Conservation (phyloP, 768 basidiomycete genomes). For the Trametes gibbosa region DNA sequence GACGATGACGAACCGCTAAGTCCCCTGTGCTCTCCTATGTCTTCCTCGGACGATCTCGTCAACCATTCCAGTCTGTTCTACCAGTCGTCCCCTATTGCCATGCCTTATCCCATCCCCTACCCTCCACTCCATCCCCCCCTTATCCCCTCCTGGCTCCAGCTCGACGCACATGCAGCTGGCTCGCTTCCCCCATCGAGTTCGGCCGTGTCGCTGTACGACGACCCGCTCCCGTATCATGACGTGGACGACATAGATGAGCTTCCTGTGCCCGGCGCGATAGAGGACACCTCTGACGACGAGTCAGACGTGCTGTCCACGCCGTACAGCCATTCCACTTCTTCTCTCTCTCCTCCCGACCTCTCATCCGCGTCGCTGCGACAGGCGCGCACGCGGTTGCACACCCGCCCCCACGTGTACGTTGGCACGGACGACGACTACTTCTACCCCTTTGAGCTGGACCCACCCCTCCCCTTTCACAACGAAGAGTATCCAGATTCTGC, state of each 20-base stretch:
- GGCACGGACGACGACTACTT: conserved; percentile 58
- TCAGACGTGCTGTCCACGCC: conserved; percentile 69
- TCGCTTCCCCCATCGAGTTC: conserved; percentile 34
- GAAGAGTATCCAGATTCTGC: conserved; percentile 44
- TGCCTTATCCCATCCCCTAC: conserved; percentile 64
- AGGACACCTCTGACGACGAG: conserved; percentile 84
- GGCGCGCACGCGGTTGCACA: conserved; percentile 48
- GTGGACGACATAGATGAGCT: conserved; percentile 65
- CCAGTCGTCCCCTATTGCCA: conserved; percentile 45
- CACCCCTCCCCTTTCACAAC: conserved; percentile 70
- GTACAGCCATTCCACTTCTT: conserved; percentile 56
- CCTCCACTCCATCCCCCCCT: conserved; percentile 59
- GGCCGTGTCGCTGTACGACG: conserved; percentile 37
- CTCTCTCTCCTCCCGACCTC: conserved; percentile 50
- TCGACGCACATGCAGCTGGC: conserved; percentile 39
- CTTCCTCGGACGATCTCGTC: conserved; percentile 74
- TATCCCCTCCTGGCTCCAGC: conserved; percentile 50
- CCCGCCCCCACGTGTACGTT: conserved; percentile 57
- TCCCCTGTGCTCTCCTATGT: conserved; percentile 66
- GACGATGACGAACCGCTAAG: conserved; percentile 59
- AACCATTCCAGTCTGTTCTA: conserved; percentile 45
- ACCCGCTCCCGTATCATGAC: conserved; percentile 63
- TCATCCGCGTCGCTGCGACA: conserved; percentile 48
- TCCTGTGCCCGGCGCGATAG: conserved; percentile 76
- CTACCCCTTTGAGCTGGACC: conserved; percentile 66